Conservation (phyloP, 2,329 filamentous ascomycete species). For the Chaetomium sp. region DNA sequence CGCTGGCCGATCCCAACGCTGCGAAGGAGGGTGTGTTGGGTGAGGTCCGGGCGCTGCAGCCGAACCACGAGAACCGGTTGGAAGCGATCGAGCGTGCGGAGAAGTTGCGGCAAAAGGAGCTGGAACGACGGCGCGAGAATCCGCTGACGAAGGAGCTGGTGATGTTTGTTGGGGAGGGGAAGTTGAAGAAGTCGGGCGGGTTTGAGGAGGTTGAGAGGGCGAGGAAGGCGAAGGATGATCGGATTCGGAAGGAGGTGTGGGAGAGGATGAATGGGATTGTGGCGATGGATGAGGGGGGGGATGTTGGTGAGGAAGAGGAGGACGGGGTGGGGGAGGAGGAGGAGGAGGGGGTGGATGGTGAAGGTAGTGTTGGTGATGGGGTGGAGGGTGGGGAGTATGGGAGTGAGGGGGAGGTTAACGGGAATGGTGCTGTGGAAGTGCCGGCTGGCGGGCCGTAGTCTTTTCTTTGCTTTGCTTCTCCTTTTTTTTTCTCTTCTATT, state of each 20-base stretch:
- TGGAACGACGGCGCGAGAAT: slow-evolving; percentile 69
- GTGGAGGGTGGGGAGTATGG: not conserved
- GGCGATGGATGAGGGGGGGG: slow-evolving; percentile 22
- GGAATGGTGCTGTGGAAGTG: too few species aligned
- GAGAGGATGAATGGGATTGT: slow-evolving; percentile 56
- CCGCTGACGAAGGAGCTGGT: slow-evolving; percentile 78
- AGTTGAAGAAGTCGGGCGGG: slow-evolving; percentile 91
- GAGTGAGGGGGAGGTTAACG: too few species aligned
- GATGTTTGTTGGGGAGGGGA: slow-evolving; percentile 80
- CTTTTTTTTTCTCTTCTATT: too few species aligned
- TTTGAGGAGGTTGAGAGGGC: slow-evolving; percentile 89
- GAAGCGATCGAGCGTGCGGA: slow-evolving; percentile 98
- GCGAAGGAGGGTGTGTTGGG: slow-evolving; percentile 89
- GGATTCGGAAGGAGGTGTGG: slow-evolving; percentile 73
- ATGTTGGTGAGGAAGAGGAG: slow-evolving; percentile 22
- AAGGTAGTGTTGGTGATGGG: not conserved
- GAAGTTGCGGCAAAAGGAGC: slow-evolving; percentile 80
- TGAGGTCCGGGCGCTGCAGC: slow-evolving; percentile 86
- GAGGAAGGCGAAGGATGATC: slow-evolving; percentile 78
- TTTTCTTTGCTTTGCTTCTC: too few species aligned
- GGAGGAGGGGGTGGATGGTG: slow-evolving; percentile 16
- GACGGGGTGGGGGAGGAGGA: slow-evolving; percentile 30
- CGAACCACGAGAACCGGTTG: slow-evolving; percentile 86
- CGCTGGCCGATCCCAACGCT: slow-evolving; percentile 58
- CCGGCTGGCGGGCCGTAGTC: too few species aligned